phyloP scores from a whole-genome alignment of 108 stramenopile species.

The Chaetoceros tenuissimus region DNA sequence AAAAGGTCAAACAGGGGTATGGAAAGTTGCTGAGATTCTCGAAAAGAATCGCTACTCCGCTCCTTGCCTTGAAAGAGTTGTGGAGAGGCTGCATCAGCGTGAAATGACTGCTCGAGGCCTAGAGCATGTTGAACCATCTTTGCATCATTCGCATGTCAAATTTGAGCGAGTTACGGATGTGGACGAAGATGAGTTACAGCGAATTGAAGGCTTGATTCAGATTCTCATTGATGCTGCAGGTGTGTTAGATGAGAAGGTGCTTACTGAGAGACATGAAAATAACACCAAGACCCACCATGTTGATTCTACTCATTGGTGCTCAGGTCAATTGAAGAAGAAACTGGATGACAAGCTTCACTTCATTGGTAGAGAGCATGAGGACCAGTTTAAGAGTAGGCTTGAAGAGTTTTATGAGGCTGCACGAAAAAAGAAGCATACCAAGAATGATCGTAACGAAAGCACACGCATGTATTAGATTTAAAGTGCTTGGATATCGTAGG shows the following conservation, averaged over 20 bases:
- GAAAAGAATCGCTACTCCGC: slow-evolving; percentile 22
- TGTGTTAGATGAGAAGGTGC: slow-evolving; percentile 26
- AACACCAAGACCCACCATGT: slow-evolving; percentile 24
- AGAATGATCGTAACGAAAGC: slow-evolving; percentile 9
- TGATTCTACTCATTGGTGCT: slow-evolving; percentile 33
- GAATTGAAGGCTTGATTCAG: slow-evolving; percentile 13
- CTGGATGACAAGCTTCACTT: slow-evolving; percentile 31
- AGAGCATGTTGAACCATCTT: slow-evolving; percentile 29
- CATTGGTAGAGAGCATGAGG: slow-evolving; percentile 33
- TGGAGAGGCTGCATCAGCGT: slow-evolving; percentile 30
- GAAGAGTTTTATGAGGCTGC: slow-evolving; percentile 41
- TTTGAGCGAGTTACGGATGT: slow-evolving; percentile 19
- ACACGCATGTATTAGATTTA: background rate
- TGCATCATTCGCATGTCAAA: slow-evolving; percentile 18
- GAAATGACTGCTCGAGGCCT: slow-evolving; percentile 26
- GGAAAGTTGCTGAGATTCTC: slow-evolving; percentile 20
- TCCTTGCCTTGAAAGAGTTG: slow-evolving; percentile 20
- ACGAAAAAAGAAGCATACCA: slow-evolving; percentile 20
- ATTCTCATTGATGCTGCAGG: slow-evolving; percentile 27
- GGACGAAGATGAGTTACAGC: slow-evolving; percentile 19
- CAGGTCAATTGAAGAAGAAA: slow-evolving; percentile 24
- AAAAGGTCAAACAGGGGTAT: slow-evolving; percentile 9
- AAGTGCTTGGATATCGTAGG: too few species aligned
- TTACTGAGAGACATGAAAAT: slow-evolving; percentile 13
- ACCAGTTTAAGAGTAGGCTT: slow-evolving; percentile 30